Evolutionary conservation across 2,329 filamentous ascomycete genomes (phyloP), one percentile per base, ranked within the genome.

Genomic region (Pleoardoris graminearum): DNA sequence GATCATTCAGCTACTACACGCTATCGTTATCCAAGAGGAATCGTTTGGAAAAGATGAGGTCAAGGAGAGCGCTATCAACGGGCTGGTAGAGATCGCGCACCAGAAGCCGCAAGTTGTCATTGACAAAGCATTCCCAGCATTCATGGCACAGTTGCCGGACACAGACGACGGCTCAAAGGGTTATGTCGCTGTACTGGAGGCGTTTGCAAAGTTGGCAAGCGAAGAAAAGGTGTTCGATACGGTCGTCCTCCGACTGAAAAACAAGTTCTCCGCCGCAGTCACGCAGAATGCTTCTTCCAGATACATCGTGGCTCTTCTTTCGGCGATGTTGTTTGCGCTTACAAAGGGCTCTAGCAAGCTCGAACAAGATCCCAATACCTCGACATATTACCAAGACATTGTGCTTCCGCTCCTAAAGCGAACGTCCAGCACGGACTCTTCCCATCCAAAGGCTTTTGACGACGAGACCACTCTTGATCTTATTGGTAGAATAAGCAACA

Each of bases 141-240:
- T 88, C 64, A 79, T 88, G 69, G 84, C 85, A 3, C 80, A 82
- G 33, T 71, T 89, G 3, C 86, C 85, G 1, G 85, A 85, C 54
- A 75, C 73, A 1, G 80, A 81, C 51, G 70, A 79, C 16, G 72
- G 73, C 3, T 70, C 76, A 8, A 63, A 62, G 6, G 67, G 70
- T 5, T 86, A 86, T 61, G 62, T 80, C n/a, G 72, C 79, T 4
- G 82, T 84, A 0, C 72, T 89, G 21, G 85, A 87, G 61, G 84
- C 79, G 0, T 80, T 89, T 53, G 85, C 85, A 2, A 83, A 86
- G 60, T 79, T 89, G 17, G 85, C 83, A 49, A 76, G 78, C 10
- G 85, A 87, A 63, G 79, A 80, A 54, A 79, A 84, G 32, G 77
- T 87, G 11, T 86, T 88, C 55, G 81, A 85, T 53, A 87, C 84